A percentile compares a stretch with the other conserved stretches of the same genome.
phyloP scores from a whole-genome alignment of 2,329 filamentous ascomycete genomes.

The Claviceps pusilla region DNA sequence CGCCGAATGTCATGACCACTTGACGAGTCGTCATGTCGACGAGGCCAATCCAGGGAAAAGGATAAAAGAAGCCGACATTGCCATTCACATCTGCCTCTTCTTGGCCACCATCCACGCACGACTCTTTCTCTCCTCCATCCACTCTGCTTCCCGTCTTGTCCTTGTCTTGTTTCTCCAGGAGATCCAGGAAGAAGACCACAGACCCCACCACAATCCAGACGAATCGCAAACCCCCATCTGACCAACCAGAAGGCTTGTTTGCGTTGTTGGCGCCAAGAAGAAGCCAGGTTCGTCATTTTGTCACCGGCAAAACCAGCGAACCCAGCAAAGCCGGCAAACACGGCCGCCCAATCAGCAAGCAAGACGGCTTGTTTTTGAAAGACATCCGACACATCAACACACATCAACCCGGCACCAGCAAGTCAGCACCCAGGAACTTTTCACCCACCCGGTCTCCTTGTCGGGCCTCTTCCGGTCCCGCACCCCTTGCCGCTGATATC shows the following conservation, averaged over 20 bases:
- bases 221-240: background rate
- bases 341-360: slow-evolving; percentile 1
- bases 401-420: no score
- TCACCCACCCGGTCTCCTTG: background rate
- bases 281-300: background rate
- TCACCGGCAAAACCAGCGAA: background rate
- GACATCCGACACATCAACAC: background rate
- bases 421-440: no score
- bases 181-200: no score
- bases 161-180: no score
- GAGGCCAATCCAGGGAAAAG: background rate
- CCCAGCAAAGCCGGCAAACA: background rate
- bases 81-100: background rate
- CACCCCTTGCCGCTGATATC: background rate
- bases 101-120: background rate
- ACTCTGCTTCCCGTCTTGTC: no score
- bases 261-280: background rate
- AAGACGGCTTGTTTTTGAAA: background rate
- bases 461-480: no score
- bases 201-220: no score
- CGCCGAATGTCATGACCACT: no score
- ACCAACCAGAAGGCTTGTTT: background rate
- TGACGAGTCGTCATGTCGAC: background rate
- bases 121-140: no score
- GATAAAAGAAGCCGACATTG: slow-evolving; percentile 2